Base-by-base conservation (phyloP, 495 filamentous ascomycete genomes). In the Daldinia childiae region DNA sequence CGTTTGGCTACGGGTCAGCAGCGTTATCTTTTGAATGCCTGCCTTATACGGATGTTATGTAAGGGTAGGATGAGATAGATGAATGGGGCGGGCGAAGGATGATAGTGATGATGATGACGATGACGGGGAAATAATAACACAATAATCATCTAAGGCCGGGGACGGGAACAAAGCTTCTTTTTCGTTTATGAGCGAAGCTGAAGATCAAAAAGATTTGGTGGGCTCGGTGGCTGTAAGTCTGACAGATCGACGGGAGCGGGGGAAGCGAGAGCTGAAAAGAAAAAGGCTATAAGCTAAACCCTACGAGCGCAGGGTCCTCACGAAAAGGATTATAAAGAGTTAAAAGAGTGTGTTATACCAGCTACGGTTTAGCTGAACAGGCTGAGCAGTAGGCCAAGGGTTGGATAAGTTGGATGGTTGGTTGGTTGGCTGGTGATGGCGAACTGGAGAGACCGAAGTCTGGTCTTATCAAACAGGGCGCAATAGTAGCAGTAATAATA, bases 181-280 rank as follows among this genome's bases (percentile, higher is more conserved):
- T 50, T 52, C 67, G 48, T 0, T 50, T 58, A 52, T 27, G 55
- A 54, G 50, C 48, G 38, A 72, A 67, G 59, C 64, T 64, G 64
- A 66, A 41, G 24, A 30, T 54, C 7, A 45, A 66, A 30, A 15
- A 39, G 8, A 38, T 4, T 62, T 72, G 59, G 59, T 66, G 63
- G 60, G 64, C 19, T 64, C 56, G 32, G 39, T 38, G 50, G 51
- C 58, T 66, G 56, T 30, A 63, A 72, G 52, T 59, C 55, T 68
- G 64, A 68, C 63, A 64, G 69, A 64, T 60, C 45, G 69, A 48
- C 59, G 32, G 15, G 54, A 60, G 59, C 64, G 58, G 60, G 59
- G 60, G 36, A 9, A 26, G 30, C 14, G 60, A 55, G 14, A 60
- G 69, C 69, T 72, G 69, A 72, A 64, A 29, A 26, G 58, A 17